Evolutionary conservation across 441 rosid genomes (phyloP), one percentile per base, ranked within the genome.

Genomic region (Cnidoscolus chayamansa): DNA sequence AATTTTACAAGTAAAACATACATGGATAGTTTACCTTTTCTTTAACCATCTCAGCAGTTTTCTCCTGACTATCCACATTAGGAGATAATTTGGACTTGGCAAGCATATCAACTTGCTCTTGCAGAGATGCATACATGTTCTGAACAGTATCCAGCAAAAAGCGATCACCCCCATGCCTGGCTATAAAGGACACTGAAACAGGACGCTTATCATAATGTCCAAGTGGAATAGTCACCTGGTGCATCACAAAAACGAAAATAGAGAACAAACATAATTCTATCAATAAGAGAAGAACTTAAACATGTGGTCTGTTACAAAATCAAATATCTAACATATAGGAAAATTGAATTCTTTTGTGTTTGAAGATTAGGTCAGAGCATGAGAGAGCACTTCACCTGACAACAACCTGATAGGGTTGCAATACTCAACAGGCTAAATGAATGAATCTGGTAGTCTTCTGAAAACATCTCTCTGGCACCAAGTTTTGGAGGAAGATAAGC

Each of bases 351-450:
- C 16, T 45, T 9, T 43, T 35, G 15, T 3, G 10, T 20, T 55
- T 19, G 60, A 11, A 16, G 12, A 35, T 40, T 7, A 40, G 45
- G 45, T 15, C 50, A 40, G 48, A 61, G 55, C n/a, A 12, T 67
- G 79, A 80, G 77, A 56, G 66, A 75, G 76, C 62, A 30, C 25
- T 56, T 60, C 70, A 94, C 99, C 98, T 95, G 98, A 81, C 99
- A 95, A 82, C 97, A 95, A 66, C 98, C 99, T 1, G 98, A 95
- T 58, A 95, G 72, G 77, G 97, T 93, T 72, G 99, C 94, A 73
- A 95, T 83, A 84, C 98, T 89, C 79, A 88, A 81, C 64, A 95
- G 86, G 81, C 93, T 83, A 68, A 74, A 83, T 73, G 79, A 78
- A 63, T 80, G 71, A 72, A 65, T 85, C 78, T 84, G 88, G 83